These are phyloP conservation scores for Posidonia australis DNA, from an alignment of 106 monocot genomes.

Conservation along the genomic window DNA sequence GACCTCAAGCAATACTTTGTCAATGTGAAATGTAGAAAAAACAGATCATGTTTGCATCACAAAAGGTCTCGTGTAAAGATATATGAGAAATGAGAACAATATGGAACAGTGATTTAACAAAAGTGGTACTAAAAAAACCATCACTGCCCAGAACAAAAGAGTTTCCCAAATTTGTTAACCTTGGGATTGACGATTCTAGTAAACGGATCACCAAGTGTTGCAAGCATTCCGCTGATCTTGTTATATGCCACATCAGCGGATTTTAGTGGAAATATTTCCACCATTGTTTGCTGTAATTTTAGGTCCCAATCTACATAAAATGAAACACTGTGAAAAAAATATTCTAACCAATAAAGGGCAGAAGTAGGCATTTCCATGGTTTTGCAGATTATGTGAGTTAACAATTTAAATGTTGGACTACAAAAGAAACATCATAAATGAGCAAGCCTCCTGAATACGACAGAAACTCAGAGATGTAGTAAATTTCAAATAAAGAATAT, in stretches of 20 bases:
- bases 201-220: constrained; percentile 87
- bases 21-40: no score
- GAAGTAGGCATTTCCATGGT: neutral
- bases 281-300: constrained; percentile 94
- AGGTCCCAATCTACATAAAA: constrained; percentile 72
- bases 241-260: constrained; percentile 89
- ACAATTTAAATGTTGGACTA: neutral
- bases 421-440: neutral
- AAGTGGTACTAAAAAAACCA: neutral
- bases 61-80: no score
- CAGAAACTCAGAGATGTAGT: no score
- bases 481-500: no score
- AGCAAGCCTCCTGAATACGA: no score
- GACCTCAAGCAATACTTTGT: no score
- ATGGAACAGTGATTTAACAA: no score
- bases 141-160: neutral
- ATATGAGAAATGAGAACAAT: no score
- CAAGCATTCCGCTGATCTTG: constrained; percentile 87
- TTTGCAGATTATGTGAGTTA: neutral
- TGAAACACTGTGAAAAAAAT: constrained; percentile 1
- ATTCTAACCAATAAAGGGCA: neutral
- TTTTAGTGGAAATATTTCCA: constrained; percentile 85
- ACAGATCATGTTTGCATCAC: no score
- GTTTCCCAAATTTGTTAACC: constrained; percentile 21
- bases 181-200: constrained; percentile 86